phyloP scores from a whole-genome alignment of 1,139 yeast species.

The Candida labiduridarum region DNA sequence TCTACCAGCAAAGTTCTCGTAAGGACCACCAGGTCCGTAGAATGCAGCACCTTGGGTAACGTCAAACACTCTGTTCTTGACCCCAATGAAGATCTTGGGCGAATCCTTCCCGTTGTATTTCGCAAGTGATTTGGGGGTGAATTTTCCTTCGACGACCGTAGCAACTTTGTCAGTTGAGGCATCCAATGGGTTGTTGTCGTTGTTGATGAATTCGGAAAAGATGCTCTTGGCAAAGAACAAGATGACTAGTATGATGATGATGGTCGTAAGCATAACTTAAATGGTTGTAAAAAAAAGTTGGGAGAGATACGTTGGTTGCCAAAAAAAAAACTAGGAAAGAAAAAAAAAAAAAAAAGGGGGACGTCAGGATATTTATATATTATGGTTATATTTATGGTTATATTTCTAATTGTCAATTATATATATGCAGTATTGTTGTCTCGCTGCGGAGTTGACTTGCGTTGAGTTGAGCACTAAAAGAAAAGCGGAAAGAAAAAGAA shows the following conservation, averaged over 20 bases:
- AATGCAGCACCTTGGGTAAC: constrained; percentile 80
- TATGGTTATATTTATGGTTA: too few relatives aligned
- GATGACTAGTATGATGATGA: constrained; percentile 26
- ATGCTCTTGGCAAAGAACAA: constrained; percentile 26
- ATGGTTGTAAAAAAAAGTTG: background rate
- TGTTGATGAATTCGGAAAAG: constrained; percentile 20
- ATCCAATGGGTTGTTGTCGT: constrained; percentile 20
- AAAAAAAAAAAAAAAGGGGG: background rate
- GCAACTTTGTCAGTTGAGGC: constrained; percentile 24
- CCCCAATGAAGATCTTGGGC: constrained; percentile 78
- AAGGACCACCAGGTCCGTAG: constrained; percentile 97
- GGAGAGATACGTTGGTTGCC: background rate
- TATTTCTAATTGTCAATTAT: too few relatives aligned
- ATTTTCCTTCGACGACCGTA: constrained; percentile 75
- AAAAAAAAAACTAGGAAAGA: background rate
- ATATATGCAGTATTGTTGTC: too few relatives aligned
- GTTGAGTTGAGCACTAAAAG: too few relatives aligned
- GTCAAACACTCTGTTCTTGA: constrained; percentile 83
- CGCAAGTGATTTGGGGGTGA: constrained; percentile 73
- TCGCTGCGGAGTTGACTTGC: background rate
- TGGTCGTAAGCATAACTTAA: constrained; percentile 25
- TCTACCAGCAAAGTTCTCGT: constrained; percentile 92
- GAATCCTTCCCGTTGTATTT: constrained; percentile 81
- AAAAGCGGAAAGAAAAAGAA: background rate
- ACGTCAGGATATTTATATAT: too few relatives aligned